Evolutionary conservation across 2,329 filamentous ascomycete genomes (phyloP), one percentile per base, ranked within the genome.

Genomic region (Colletotrichum sp.): DNA sequence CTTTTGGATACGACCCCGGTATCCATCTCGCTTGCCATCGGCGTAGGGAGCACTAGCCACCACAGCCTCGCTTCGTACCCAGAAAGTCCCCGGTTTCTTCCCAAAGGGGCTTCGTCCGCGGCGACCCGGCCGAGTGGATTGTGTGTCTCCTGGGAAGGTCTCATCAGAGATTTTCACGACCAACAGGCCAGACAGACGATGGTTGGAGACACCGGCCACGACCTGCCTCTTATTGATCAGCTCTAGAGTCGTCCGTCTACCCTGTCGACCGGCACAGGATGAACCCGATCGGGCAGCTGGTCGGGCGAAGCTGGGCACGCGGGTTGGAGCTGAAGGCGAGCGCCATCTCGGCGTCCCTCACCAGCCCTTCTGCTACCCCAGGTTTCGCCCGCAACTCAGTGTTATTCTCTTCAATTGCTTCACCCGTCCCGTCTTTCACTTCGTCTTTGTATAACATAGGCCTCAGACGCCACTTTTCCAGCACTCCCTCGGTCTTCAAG

Each of bases 211-310:
- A 62, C 34, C 61, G 66, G 66, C 74, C 29, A 52, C 70, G 71
- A 65, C 71, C 74, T 70, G 64, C 71, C 70, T 44, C 52, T 61
- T 39, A 75, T 27, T 32, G 44, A 65, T 36, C 64, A 70, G 71
- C 34, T 66, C 59, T 55, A 25, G 27, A 72, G 69, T 62, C 25
- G 44, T n/a, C 30, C 55, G 25, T 67, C 39, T 52, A 49, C 27
- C 55, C 34, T 55, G 44, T 71, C 70, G 44, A 64, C 62, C 64
- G 29, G 52, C 39, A 66, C 36, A 59, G 44, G 66, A 77, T 77
- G 75, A 71, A 75, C 72, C 75, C 71, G 39, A 71, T 75, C 71
- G 66, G 72, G 75, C 75, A 77, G 67, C 72, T 77, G 72, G 72
- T 67, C 9, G 66, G 75, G 30, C 71, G 75, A 22, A 32, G 36